A percentile compares a stretch with the other conserved stretches of the same genome.
phyloP scores from a whole-genome alignment of 2,329 filamentous ascomycete species.

The Phyllosticta citriasiana region DNA sequence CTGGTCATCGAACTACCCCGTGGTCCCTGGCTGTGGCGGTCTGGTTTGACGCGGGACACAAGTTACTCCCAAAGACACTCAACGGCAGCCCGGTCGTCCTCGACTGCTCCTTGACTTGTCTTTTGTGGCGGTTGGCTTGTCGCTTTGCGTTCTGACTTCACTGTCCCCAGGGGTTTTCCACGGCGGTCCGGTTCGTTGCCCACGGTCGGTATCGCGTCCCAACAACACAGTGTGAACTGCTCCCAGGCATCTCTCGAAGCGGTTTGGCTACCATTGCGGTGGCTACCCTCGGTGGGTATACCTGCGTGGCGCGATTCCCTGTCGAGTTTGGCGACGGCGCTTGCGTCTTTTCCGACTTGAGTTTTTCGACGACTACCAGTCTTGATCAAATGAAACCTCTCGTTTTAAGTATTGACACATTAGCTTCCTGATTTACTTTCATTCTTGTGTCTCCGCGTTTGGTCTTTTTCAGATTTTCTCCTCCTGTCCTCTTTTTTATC shows the following conservation, averaged over 20 bases:
- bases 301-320: neutral
- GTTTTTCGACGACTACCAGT: neutral
- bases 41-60: neutral
- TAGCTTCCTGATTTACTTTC: neutral
- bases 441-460: neutral
- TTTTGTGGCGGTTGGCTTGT: neutral
- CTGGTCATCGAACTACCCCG: neutral
- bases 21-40: neutral
- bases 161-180: neutral
- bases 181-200: conserved; percentile 3
- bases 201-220: neutral
- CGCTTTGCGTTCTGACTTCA: neutral
- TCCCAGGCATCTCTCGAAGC: neutral
- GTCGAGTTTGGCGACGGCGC: neutral
- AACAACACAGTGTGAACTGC: neutral
- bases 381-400: neutral
- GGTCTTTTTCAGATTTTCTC: neutral
- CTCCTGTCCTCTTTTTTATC: neutral
- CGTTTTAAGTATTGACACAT: neutral
- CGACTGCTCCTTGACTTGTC: neutral
- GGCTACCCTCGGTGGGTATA: neutral
- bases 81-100: neutral
- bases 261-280: neutral
- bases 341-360: neutral
- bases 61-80: neutral